A percentile compares a stretch with the other conserved stretches of the same genome.
Conservation (phyloP, 352 stramenopile genomes). For the Phytophthora sansomeana region DNA sequence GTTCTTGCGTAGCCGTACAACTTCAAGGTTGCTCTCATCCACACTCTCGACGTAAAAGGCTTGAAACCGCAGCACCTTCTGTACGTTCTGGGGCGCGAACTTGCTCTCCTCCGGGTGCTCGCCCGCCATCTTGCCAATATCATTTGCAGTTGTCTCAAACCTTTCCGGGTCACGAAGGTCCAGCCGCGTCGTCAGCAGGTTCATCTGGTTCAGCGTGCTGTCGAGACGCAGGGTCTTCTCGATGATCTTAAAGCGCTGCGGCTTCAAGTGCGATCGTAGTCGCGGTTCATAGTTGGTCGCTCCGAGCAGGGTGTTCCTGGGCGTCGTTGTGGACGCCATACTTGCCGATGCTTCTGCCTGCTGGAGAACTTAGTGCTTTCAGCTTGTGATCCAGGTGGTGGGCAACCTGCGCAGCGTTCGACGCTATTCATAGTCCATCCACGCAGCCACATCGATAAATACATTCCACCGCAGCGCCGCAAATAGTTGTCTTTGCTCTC, state of each 20-base stretch:
- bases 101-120: conserved; percentile 66
- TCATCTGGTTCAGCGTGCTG: conserved; percentile 68
- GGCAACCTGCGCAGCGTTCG: background rate
- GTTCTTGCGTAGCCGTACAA: conserved; percentile 77
- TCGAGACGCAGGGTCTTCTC: conserved; percentile 67
- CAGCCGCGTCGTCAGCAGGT: conserved; percentile 60
- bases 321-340: conserved; percentile 57
- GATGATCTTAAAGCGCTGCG: conserved; percentile 83
- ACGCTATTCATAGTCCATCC: conserved; percentile 36
- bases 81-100: conserved; percentile 82
- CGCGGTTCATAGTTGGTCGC: conserved; percentile 78
- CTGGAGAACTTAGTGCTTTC: conserved; percentile 21
- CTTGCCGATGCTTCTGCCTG: conserved; percentile 17
- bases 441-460: conserved; percentile 3
- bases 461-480: background rate
- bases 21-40: conserved; percentile 83
- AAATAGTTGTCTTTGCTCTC: conserved; percentile 6
- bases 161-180: conserved; percentile 63
- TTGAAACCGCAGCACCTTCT: conserved; percentile 87
- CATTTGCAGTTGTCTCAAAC: conserved; percentile 68
- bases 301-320: conserved; percentile 80
- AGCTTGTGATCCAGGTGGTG: conserved; percentile 13
- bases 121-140: conserved; percentile 57
- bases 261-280: conserved; percentile 73
- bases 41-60: conserved; percentile 87